Evolutionary conservation across 2,329 filamentous ascomycete genomes (phyloP), one percentile per base, ranked within the genome.

Genomic region (Penicillium sp.): DNA sequence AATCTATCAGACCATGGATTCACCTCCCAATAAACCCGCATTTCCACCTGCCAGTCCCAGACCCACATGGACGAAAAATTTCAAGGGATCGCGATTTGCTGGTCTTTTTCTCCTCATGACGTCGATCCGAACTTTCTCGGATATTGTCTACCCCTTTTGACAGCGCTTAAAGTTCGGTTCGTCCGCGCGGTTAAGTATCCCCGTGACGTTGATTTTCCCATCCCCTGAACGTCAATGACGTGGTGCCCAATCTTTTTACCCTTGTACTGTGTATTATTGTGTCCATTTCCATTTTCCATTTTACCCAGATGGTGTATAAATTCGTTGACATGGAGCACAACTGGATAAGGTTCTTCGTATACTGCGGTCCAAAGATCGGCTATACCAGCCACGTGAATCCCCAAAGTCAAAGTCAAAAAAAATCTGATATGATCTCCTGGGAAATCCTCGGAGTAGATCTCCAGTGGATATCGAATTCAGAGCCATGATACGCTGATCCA

Each of bases 91-190:
- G 45, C 43, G 43, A 41, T 46, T 22, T 36, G 16, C 11, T 22
- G 18, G 16, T 46, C 40, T 20, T 37, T 44, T 40, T 46, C 40
- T 20, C 34, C 42, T 40, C 40, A 54, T 56, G 54, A 55, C 54
- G 43, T 50, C 40, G 40, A 32, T n/a, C 29, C 22, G 20, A 47
- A 42, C 11, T 22, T 16, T 39, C 16, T 46, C 46, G 32, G 18
- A 2, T 32, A 8, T 42, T 32, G 10, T 42, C 37, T 42, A 24
- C 45, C 44, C 44, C 38, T 49, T 50, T 49, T 52, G 52, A 52
- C 48, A 50, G 49, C 47, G 45, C 45, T 50, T 56, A 51, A 42
- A 46, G 46, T 54, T 50, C 28, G 39, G 42, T 50, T 47, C 37
- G 44, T 42, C 42, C 31, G 51, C 41, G 42, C 40, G 50, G 42